A percentile compares a stretch with the other conserved stretches of the same genome.
Conservation (phyloP, 768 basidiomycete species). For the Boletus sensibilis region DNA sequence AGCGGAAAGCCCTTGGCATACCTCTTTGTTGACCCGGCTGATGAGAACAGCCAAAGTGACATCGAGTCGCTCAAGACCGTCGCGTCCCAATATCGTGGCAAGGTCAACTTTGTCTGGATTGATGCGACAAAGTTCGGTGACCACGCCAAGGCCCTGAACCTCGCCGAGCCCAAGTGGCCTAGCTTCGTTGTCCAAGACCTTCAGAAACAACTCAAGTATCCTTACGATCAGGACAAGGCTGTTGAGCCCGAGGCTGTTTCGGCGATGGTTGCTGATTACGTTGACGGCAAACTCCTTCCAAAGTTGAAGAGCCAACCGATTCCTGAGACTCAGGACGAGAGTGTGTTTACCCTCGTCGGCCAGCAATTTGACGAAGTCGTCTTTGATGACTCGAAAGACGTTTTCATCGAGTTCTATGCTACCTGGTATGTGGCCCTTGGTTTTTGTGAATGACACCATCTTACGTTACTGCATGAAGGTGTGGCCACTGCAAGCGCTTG, state of each 20-base stretch:
- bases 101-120: constrained; percentile 98
- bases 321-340: constrained; percentile 79
- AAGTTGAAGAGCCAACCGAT: constrained; percentile 88
- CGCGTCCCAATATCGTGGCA: constrained; percentile 77
- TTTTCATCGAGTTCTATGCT: constrained; percentile 96
- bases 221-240: constrained; percentile 67
- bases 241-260: constrained; percentile 57
- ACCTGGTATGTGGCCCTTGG: constrained; percentile 66
- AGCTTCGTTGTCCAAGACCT: constrained; percentile 92
- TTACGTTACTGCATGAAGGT: constrained; percentile 44
- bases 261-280: constrained; percentile 60
- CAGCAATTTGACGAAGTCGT: constrained; percentile 88
- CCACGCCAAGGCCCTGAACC: constrained; percentile 92
- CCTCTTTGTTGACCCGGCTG: constrained; percentile 84
- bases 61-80: constrained; percentile 71
- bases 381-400: constrained; percentile 85
- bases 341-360: constrained; percentile 80
- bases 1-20: constrained; percentile 90
- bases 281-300: constrained; percentile 73
- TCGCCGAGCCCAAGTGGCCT: constrained; percentile 85
- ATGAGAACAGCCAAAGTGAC: constrained; percentile 59
- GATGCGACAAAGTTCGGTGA: constrained; percentile 94
- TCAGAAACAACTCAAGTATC: constrained; percentile 83
- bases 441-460: background rate
- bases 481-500: constrained; percentile 95